Evolutionary conservation across 2,329 filamentous ascomycete genomes (phyloP).

Genomic region (Fusarium guadeloupense): DNA sequence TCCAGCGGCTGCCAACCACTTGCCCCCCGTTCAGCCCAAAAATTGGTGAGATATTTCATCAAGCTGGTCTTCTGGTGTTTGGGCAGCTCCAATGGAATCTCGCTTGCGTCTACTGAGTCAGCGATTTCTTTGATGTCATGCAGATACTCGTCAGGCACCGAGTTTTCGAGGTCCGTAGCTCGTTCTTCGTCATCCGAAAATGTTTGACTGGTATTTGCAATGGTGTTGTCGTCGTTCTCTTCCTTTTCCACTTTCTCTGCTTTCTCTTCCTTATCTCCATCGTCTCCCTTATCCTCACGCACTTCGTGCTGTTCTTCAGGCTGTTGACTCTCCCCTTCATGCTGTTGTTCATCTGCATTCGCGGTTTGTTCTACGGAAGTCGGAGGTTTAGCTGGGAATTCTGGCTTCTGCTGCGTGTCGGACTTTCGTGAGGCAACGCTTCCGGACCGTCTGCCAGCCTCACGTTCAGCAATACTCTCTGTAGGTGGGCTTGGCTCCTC

Average conservation of each 20-base stretch:
- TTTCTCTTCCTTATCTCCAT: conserved; percentile 35
- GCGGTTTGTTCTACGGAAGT: conserved; percentile 39
- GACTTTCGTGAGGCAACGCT: conserved; percentile 40
- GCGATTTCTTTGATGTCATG: conserved; percentile 70
- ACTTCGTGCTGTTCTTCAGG: conserved; percentile 45
- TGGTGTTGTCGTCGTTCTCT: conserved; percentile 44
- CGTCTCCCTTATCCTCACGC: conserved; percentile 13
- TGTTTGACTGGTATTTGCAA: conserved; percentile 56
- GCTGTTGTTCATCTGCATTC: conserved; percentile 36
- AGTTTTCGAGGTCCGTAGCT: conserved; percentile 77
- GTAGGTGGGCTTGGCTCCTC: conserved; percentile 70
- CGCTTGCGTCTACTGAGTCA: conserved; percentile 68
- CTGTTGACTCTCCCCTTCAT: conserved; percentile 42
- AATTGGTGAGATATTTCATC: conserved; percentile 95
- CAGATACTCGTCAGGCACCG: conserved; percentile 73
- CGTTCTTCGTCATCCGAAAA: conserved; percentile 75
- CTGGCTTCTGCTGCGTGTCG: conserved; percentile 40
- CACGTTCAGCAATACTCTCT: conserved; percentile 57
- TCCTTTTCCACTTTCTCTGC: conserved; percentile 42
- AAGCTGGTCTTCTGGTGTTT: conserved; percentile 93
- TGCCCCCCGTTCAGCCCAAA: conserved; percentile 97
- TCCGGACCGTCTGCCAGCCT: conserved; percentile 45
- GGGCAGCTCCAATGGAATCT: conserved; percentile 77
- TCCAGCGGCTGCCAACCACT: conserved; percentile 94
- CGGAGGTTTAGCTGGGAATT: conserved; percentile 31